phyloP scores from a whole-genome alignment of 139 green algal genomes.

The Closterium sp. region DNA sequence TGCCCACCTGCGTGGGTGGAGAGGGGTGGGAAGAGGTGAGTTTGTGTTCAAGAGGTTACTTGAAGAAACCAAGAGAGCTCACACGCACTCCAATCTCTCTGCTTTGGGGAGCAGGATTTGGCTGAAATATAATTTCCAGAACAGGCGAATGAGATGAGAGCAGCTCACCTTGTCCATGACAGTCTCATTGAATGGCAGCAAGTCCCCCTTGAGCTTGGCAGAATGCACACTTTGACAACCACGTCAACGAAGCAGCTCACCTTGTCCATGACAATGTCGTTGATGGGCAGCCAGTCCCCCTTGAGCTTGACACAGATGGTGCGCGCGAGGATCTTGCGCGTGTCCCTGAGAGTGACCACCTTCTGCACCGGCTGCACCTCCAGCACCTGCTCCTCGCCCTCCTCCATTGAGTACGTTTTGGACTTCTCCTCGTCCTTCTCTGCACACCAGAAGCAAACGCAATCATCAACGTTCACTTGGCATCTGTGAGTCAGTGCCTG shows the following conservation, averaged over 20 bases:
- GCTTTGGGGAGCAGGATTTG: too few relatives aligned
- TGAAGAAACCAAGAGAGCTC: too few relatives aligned
- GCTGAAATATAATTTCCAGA: not conserved
- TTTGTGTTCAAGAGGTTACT: not conserved
- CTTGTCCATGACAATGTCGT: conserved; percentile 44
- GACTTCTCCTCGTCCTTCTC: not conserved
- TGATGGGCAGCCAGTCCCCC: conserved; percentile 18
- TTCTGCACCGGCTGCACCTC: conserved; percentile 45
- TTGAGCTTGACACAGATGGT: conserved; percentile 39
- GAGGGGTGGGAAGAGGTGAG: not conserved
- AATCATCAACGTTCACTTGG: not conserved
- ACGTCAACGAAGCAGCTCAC: not conserved
- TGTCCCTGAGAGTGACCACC: conserved; percentile 33
- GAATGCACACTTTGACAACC: too few relatives aligned
- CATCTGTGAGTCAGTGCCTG: too few relatives aligned
- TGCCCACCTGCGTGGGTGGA: conserved; percentile 9
- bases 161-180: conserved; percentile 41
- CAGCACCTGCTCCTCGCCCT: conserved; percentile 24
- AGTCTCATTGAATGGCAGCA: conserved; percentile 21
- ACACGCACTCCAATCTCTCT: too few relatives aligned
- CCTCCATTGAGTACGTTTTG: not conserved
- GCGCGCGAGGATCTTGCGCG: conserved; percentile 34
- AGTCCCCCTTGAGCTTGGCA: conserved; percentile 28
- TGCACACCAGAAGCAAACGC: not conserved
- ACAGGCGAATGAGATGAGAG: too few relatives aligned